Evolutionary conservation across 2,329 filamentous ascomycete species (phyloP).

Genomic region (Cladosporium sphaerospermum): DNA sequence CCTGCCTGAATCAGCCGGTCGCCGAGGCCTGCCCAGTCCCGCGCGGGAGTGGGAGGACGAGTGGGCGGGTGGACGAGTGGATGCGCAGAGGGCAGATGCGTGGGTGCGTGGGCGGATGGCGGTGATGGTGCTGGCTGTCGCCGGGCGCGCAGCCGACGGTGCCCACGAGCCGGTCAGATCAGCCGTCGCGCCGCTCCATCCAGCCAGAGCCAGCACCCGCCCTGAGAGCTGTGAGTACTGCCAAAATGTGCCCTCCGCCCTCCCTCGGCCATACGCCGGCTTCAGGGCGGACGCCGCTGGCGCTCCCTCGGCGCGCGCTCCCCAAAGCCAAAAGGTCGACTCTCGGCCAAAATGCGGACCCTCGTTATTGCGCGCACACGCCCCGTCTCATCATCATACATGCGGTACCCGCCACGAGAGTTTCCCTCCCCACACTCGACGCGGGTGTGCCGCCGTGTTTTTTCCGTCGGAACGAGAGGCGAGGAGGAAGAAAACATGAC

Average conservation of each 20-base stretch:
- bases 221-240: background rate
- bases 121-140: too few species aligned
- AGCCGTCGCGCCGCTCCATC: background rate
- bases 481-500: background rate
- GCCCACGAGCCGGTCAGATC: background rate
- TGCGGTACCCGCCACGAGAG: background rate
- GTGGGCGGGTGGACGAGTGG: too few species aligned
- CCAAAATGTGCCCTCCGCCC: too few species aligned
- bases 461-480: background rate
- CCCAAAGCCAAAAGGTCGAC: background rate
- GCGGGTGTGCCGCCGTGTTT: background rate
- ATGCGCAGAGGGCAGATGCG: background rate
- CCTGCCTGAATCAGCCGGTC: background rate
- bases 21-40: background rate
- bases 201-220: too few species aligned
- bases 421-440: background rate
- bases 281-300: too few species aligned
- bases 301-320: too few species aligned
- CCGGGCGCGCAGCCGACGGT: too few species aligned
- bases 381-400: background rate
- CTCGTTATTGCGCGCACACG: background rate
- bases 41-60: background rate
- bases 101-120: too few species aligned
- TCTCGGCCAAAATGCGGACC: background rate
- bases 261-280: constrained; percentile 7